Conservation (phyloP, 208 protist species). For the Blechomonas ayalai region DNA sequence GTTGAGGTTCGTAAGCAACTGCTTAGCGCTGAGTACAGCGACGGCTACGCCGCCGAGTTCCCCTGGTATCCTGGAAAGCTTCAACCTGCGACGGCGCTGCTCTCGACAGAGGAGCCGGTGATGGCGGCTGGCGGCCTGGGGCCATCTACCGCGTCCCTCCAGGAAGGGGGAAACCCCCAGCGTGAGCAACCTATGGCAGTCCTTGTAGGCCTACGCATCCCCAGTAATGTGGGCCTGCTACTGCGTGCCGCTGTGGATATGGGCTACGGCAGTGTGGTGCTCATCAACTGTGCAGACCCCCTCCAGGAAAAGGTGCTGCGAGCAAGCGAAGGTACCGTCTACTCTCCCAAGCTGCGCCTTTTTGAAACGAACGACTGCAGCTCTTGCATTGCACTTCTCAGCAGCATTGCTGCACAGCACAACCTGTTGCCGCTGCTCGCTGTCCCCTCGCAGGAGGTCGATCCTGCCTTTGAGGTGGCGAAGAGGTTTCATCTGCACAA, state of each 20-base stretch:
- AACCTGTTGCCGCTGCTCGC: conserved; percentile 60
- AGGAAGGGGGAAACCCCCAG: conserved; percentile 8
- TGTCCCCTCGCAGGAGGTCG: conserved; percentile 63
- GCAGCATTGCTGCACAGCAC: conserved; percentile 46
- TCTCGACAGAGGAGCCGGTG: not conserved
- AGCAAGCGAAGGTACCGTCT: conserved; percentile 66
- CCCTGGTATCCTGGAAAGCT: conserved; percentile 10
- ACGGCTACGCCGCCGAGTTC: conserved; percentile 80
- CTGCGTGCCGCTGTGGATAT: conserved; percentile 66
- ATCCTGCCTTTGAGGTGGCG: conserved; percentile 64
- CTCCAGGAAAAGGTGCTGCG: conserved; percentile 81
- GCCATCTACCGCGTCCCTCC: conserved; percentile 4
- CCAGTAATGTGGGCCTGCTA: conserved; percentile 74
- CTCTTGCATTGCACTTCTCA: conserved; percentile 40
- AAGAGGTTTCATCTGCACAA: conserved; percentile 53
- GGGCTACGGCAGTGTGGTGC: conserved; percentile 61
- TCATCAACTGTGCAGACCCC: conserved; percentile 65
- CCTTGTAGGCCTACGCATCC: conserved; percentile 74
- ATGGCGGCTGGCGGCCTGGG: not conserved
- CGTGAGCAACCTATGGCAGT: conserved; percentile 53
- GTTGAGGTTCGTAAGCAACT: conserved; percentile 59
- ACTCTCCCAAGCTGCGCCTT: conserved; percentile 41
- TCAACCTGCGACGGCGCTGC: conserved; percentile 6
- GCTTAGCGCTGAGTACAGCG: conserved; percentile 69
- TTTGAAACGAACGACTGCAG: conserved; percentile 19